Evolutionary conservation across 345 rosid species (phyloP).

Genomic region (Luvunga scandens): DNA sequence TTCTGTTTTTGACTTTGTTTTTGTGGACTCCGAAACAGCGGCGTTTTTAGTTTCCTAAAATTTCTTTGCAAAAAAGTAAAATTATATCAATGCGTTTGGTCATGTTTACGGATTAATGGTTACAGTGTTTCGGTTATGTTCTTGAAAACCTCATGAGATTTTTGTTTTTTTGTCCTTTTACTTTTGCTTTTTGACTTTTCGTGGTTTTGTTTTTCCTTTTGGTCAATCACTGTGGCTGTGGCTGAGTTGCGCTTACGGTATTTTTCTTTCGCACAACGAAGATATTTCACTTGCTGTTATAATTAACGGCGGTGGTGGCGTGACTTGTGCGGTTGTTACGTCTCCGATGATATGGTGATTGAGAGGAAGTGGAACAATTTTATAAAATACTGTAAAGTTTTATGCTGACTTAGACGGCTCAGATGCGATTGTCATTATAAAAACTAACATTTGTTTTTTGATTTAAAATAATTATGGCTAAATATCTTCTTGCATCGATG

Average conservation of each 20-base stretch:
- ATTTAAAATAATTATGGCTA: too few relatives aligned
- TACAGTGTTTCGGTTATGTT: neutral
- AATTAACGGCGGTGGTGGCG: neutral
- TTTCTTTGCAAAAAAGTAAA: neutral
- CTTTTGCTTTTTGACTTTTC: neutral
- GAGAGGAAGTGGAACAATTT: too few relatives aligned
- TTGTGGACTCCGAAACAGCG: neutral
- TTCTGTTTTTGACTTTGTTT: neutral
- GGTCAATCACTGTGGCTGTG: neutral
- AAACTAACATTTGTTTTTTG: neutral
- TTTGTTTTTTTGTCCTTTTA: neutral
- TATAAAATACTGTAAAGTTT: neutral
- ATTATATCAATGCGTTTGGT: neutral
- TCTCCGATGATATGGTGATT: neutral
- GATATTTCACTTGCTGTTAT: neutral
- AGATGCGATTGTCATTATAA: neutral
- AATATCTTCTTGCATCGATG: neutral
- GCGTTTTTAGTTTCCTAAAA: neutral
- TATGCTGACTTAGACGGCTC: neutral
- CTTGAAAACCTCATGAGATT: neutral
- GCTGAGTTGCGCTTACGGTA: neutral
- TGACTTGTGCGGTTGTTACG: neutral
- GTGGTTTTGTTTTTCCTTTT: too few relatives aligned
- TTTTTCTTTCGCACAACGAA: neutral
- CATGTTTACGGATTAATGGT: neutral